phyloP scores from a whole-genome alignment of 2,329 filamentous ascomycete species.

The Ophiostoma australiae region DNA sequence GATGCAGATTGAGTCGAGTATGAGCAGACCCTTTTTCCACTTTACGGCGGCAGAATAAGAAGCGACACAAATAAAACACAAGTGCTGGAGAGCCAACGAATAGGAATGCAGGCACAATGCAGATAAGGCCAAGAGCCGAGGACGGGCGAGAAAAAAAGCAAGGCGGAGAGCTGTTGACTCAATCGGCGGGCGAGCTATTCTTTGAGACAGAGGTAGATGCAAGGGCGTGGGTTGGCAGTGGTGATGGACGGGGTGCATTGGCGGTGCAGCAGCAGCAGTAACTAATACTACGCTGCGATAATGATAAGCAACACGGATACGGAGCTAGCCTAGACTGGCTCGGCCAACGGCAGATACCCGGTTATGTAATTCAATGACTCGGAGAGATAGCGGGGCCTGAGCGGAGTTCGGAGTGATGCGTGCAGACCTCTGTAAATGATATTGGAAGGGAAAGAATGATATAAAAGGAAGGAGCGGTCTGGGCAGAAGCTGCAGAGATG shows the following conservation, averaged over 20 bases:
- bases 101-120: neutral
- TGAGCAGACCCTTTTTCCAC: slow-evolving; percentile 2
- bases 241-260: neutral
- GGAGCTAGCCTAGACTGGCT: slow-evolving; percentile 4
- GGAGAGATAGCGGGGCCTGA: neutral
- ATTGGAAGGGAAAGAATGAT: neutral
- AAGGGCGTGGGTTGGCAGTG: neutral
- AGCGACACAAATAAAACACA: neutral
- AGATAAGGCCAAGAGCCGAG: slow-evolving; percentile 4
- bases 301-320: neutral
- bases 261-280: neutral
- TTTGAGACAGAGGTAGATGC: neutral
- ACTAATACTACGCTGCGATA: neutral
- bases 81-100: neutral
- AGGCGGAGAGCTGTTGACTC: slow-evolving; percentile 1
- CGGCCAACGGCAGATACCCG: neutral
- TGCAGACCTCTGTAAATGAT: neutral
- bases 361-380: slow-evolving; percentile 8
- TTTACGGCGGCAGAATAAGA: neutral
- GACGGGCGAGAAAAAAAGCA: neutral
- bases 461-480: neutral
- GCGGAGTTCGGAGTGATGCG: neutral
- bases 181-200: neutral
- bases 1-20: slow-evolving; percentile 9
- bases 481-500: neutral